Evolutionary conservation across 2,329 filamentous ascomycete genomes (phyloP), one percentile per base, ranked within the genome.

Genomic region (Emydomyces testavorans): DNA sequence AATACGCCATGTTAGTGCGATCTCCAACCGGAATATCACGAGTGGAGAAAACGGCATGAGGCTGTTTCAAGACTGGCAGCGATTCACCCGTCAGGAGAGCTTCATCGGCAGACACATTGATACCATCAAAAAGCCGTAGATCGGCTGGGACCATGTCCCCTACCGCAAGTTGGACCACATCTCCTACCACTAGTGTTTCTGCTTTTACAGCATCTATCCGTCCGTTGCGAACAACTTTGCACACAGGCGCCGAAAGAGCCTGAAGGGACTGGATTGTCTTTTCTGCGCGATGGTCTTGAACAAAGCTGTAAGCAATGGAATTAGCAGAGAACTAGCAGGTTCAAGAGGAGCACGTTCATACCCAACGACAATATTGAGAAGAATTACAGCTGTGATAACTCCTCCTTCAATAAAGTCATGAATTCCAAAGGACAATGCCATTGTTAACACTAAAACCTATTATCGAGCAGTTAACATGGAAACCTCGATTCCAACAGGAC

Each of bases 391-490:
- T 2, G 72, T 71, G 49, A 79, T 75, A 48, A 79, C 76, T 48
- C 71, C 74, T 20, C 74, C 76, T 64, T 79, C 76, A 48, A 79
- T 71, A 53, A 71, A 78, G 57, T 77, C 74, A 35, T 69, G 62
- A 34, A 77, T 74, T 37, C 72, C 75, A 56, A 73, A 75, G 53
- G 72, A 73, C 39, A 76, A 69, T 50, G 78, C 79, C 78, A 85
- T 85, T 58, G 84, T 83, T 58, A 85, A 78, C 56, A 87, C 72
- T 56, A 88, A 78, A 53, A 85, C 81, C 82, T 85, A 51, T 23
- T 46, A 20, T 31, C 23, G 37, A 26, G 31, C 45, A 52, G 41
- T 48, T 51, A 50, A 48, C 46, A 48, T 51, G 21, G 49, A 51
- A 41, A 42, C 36, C 36, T 40, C 15, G 26, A 26, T 23, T 7